A percentile compares a stretch with the other conserved stretches of the same genome.
phyloP scores from a whole-genome alignment of 1,284 basidiomycete species.

The Hymenochaete sp. region DNA sequence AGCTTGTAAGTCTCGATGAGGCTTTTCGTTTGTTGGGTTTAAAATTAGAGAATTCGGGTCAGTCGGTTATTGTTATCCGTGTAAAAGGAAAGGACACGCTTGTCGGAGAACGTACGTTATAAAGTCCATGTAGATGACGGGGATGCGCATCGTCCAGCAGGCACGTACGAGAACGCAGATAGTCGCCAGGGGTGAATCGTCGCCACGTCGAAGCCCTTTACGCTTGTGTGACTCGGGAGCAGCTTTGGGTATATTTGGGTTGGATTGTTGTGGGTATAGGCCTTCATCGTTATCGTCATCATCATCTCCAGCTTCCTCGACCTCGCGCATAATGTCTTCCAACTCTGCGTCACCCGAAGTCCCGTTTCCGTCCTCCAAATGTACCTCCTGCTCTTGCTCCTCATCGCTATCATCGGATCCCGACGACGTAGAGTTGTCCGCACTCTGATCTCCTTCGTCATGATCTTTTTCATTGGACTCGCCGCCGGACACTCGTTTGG shows the following conservation, averaged over 20 bases:
- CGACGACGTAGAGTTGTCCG: constrained; percentile 47
- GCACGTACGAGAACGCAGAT: constrained; percentile 61
- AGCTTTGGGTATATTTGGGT: too few relatives aligned
- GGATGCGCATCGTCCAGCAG: constrained; percentile 72
- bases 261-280: too few relatives aligned
- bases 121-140: constrained; percentile 68
- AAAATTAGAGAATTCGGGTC: too few relatives aligned
- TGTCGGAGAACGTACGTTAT: constrained; percentile 43
- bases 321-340: too few relatives aligned
- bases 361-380: constrained; percentile 20
- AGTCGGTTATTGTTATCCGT: not conserved
- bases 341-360: constrained; percentile 14
- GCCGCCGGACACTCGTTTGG: too few relatives aligned
- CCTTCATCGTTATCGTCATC: too few relatives aligned
- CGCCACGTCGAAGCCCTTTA: constrained; percentile 22
- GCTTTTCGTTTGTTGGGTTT: constrained; percentile 39
- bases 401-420: constrained; percentile 38
- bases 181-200: constrained; percentile 51
- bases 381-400: constrained; percentile 24
- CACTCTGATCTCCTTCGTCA: constrained; percentile 26
- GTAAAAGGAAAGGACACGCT: constrained; percentile 3
- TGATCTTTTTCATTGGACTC: constrained; percentile 16
- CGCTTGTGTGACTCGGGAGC: constrained; percentile 19
- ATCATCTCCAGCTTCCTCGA: too few relatives aligned
- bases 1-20: constrained; percentile 66